Evolutionary conservation across 2,329 filamentous ascomycete species (phyloP).

Genomic region (Eutypella sp.): DNA sequence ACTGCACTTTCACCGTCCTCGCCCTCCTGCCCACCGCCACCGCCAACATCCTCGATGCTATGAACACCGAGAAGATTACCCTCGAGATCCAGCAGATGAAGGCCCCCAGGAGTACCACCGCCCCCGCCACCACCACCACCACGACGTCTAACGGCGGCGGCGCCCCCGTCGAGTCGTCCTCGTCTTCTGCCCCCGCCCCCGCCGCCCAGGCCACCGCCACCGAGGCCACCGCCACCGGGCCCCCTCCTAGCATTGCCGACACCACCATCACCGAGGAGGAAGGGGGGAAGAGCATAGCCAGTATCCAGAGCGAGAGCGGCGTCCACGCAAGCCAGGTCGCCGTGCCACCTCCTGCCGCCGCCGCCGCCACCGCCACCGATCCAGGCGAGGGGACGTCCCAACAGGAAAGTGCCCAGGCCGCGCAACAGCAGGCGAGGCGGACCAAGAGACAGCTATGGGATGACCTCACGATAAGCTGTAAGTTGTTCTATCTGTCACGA

Average conservation of each 20-base stretch:
- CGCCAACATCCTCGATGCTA: conserved; percentile 77
- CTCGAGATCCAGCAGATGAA: conserved; percentile 94
- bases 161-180: conserved; percentile 31
- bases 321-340: conserved; percentile 75
- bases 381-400: conserved; percentile 27
- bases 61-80: conserved; percentile 89
- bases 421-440: conserved; percentile 58
- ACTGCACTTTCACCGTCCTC: conserved; percentile 97
- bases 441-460: conserved; percentile 95
- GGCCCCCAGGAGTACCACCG: conserved; percentile 51
- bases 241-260: conserved; percentile 53
- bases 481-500: conserved; percentile 28
- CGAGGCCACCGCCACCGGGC: conserved; percentile 33
- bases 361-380: conserved; percentile 35
- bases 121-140: conserved; percentile 26
- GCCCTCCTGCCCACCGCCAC: conserved; percentile 89
- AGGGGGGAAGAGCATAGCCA: conserved; percentile 67
- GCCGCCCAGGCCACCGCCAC: conserved; percentile 30
- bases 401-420: conserved; percentile 36
- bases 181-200: neutral
- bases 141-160: conserved; percentile 46
- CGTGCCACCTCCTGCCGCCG: conserved; percentile 46
- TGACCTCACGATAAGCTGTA: conserved; percentile 92
- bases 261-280: conserved; percentile 82
- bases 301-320: conserved; percentile 75